Percentiles rank a stretch among this genome's conserved stretches.
phyloP scores from a whole-genome alignment of 1,284 basidiomycete species.

The Ceratobasidium sp. region DNA sequence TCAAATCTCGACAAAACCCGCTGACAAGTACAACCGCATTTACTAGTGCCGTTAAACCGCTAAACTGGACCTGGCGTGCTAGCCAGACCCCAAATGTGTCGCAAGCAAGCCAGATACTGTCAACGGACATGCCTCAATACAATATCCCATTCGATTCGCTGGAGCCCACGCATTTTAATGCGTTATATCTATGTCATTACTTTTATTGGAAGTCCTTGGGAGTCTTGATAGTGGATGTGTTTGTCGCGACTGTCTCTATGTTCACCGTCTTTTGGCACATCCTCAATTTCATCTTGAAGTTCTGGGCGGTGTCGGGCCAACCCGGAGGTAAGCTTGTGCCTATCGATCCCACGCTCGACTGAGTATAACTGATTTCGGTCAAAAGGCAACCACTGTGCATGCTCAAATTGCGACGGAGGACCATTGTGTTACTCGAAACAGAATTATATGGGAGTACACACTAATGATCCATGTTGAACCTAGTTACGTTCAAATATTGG shows the following conservation, averaged over 20 bases:
- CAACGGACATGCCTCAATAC: neutral
- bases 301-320: neutral
- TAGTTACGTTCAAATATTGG: no score
- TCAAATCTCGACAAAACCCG: neutral
- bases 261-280: neutral
- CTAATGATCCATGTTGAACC: no score
- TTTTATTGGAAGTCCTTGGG: neutral
- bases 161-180: neutral
- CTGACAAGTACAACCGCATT: neutral
- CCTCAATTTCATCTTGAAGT: neutral
- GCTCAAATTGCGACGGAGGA: neutral
- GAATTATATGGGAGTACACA: no score
- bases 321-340: neutral
- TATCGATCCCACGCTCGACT: no score
- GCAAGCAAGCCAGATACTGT: no score
- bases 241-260: neutral
- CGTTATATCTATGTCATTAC: slow-evolving; percentile 1
- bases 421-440: no score
- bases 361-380: neutral
- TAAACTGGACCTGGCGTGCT: neutral
- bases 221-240: neutral
- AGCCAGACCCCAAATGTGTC: neutral
- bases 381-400: neutral
- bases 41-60: neutral
- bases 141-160: neutral